phyloP scores from a whole-genome alignment of 176 grass and related monocot species.

The Oryza meridionalis region DNA sequence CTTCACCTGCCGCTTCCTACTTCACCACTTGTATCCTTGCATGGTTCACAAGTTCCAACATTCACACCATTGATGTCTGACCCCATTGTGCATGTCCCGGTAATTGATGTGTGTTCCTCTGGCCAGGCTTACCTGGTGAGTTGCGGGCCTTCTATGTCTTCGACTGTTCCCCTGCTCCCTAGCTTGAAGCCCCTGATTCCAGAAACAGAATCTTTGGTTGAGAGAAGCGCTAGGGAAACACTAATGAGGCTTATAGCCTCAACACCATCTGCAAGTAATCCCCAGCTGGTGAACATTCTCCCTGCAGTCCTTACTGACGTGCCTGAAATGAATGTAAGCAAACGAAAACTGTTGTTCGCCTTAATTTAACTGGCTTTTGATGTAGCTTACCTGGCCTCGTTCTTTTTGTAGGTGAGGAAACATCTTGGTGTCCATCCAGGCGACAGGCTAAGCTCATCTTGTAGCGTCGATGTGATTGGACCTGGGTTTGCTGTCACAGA shows the following conservation, averaged over 20 bases:
- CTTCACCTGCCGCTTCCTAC: conserved; percentile 62
- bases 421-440: conserved; percentile 25
- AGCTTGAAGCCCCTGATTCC: conserved; percentile 69
- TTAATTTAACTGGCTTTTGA: neutral
- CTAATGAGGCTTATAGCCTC: conserved; percentile 84
- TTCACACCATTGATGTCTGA: conserved; percentile 93
- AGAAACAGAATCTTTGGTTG: conserved; percentile 64
- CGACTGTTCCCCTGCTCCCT: conserved; percentile 64
- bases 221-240: conserved; percentile 93
- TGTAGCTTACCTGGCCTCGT: conserved; percentile 17
- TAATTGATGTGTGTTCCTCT: conserved; percentile 86
- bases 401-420: conserved; percentile 47
- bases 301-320: conserved; percentile 48
- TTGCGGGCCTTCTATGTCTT: conserved; percentile 75
- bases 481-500: conserved; percentile 28
- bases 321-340: conserved; percentile 55
- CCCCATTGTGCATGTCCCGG: conserved; percentile 90
- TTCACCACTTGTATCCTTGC: conserved; percentile 63
- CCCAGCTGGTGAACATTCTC: conserved; percentile 58
- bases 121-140: conserved; percentile 90
- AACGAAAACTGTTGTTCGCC: neutral
- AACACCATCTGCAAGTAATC: conserved; percentile 42
- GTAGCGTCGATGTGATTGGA: conserved; percentile 45
- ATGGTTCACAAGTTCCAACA: conserved; percentile 71
- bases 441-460: conserved; percentile 20